Base-by-base conservation (phyloP, 1,139 yeast species). In the Candida neerlandica region DNA sequence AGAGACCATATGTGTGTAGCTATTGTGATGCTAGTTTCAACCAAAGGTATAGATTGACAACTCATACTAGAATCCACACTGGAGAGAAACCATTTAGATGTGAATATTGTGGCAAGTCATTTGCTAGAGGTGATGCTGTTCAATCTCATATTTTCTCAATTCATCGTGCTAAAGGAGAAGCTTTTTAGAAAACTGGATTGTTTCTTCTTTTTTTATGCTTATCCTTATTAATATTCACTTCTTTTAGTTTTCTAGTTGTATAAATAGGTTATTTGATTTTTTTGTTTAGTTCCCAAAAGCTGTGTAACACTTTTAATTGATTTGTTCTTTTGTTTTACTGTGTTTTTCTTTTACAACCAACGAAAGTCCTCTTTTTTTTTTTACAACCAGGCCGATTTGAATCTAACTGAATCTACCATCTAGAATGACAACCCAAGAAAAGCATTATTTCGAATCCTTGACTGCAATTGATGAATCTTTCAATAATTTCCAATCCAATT, bases 61-160 rank as follows among this genome's bases (percentile, higher is more conserved):
- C 69, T 19, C 69, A 65, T 50, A 45, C 54, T 49, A 55, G 69
- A 44, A 55, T 57, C 37, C 69, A 65, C 51, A 59, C 68, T 16
- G 69, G 69, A 3, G 69, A 65, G 47, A 64, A 64, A 50, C 69
- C 69, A 23, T 64, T 64, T 45, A 45, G 38, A 35, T 65, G 69
- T 48, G 52, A 53, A 21, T 60, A 62, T 51, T 65, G 69, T 46
- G 62, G 57, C 10, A 63, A 62, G 47, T 45, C 54, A 10, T 65
- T 65, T 58, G 67, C 67, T 14, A 51, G 69, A 45, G 69, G 69
- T 37, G 69, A 64, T 56, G 67, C 68, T 2, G 63, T 62, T 16
- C 64, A 62, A 50, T 57, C 62, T 12, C 68, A 64, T 54, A 59
- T 63, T 21, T 61, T 61, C 43, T 59, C 58, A 23, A 52, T 56